Evolutionary conservation across 192 early-diverging fungal species (phyloP).

Genomic region (Umbelopsis ramanniana): DNA sequence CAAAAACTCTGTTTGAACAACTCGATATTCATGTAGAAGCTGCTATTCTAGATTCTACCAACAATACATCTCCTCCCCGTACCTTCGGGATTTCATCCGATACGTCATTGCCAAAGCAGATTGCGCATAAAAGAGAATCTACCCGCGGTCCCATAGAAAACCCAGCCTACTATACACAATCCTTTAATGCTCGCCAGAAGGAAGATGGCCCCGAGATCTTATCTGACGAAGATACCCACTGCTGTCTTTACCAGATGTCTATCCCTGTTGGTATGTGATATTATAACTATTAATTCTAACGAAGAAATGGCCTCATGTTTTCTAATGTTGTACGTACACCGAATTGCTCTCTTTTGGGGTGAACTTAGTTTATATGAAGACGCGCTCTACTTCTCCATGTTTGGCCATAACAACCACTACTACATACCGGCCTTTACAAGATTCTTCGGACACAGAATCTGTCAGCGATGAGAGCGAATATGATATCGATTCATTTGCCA

Average conservation of each 20-base stretch:
- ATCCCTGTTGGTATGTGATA: conserved; percentile 59
- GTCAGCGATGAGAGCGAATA: conserved; percentile 46
- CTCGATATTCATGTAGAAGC: conserved; percentile 62
- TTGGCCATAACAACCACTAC: conserved; percentile 44
- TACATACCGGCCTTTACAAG: conserved; percentile 39
- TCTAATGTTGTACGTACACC: neutral
- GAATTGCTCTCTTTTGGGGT: too few species aligned
- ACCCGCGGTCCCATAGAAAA: conserved; percentile 26
- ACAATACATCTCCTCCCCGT: conserved; percentile 10
- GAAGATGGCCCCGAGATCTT: conserved; percentile 44
- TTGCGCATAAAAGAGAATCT: conserved; percentile 20
- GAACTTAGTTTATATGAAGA: conserved; percentile 42
- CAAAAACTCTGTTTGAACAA: conserved; percentile 48
- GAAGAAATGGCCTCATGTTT: neutral
- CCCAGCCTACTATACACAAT: conserved; percentile 47
- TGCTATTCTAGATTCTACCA: conserved; percentile 45
- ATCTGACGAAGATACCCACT: conserved; percentile 47
- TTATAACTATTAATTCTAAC: neutral
- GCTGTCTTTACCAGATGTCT: conserved; percentile 52
- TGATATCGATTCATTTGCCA: conserved; percentile 54
- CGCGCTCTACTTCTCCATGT: conserved; percentile 41
- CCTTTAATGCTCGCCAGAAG: conserved; percentile 47
- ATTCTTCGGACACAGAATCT: conserved; percentile 23
- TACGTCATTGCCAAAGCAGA: neutral
- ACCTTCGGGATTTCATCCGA: conserved; percentile 6